Evolutionary conservation across 179 eudicot species (phyloP).

Genomic region (Beta macrorhiza): DNA sequence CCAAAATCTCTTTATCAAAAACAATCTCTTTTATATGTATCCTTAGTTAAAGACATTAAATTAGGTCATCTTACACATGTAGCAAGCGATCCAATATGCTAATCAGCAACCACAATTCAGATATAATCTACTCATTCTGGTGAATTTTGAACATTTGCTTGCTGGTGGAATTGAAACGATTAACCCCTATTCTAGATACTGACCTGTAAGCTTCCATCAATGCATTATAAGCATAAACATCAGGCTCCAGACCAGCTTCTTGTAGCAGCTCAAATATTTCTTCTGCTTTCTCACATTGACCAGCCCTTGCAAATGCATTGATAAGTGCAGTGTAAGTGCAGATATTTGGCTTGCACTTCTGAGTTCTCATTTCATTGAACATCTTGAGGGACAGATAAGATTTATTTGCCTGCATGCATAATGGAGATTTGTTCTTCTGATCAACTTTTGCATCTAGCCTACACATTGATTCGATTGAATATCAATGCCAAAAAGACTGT

Average conservation of each 20-base stretch:
- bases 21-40: no score
- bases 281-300: constrained; percentile 89
- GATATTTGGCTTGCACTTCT: constrained; percentile 69
- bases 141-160: background rate
- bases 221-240: constrained; percentile 88
- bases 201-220: constrained; percentile 94
- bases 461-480: background rate
- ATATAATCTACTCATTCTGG: background rate
- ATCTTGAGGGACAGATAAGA: constrained; percentile 77
- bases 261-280: constrained; percentile 83
- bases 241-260: constrained; percentile 80
- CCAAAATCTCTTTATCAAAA: no score
- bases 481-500: background rate
- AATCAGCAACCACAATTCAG: no score
- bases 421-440: constrained; percentile 10
- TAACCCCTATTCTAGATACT: constrained; percentile 6
- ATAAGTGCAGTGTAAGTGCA: constrained; percentile 83
- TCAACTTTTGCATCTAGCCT: background rate
- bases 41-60: background rate
- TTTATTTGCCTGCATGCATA: constrained; percentile 63
- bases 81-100: no score
- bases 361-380: constrained; percentile 70
- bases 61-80: no score
- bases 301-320: constrained; percentile 89
- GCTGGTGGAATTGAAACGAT: background rate